Percentiles rank a stretch among this genome's conserved stretches.
These are phyloP conservation scores for Micromonas pusilla DNA, from an alignment of 139 green algal genomes.

Conservation along the genomic window DNA sequence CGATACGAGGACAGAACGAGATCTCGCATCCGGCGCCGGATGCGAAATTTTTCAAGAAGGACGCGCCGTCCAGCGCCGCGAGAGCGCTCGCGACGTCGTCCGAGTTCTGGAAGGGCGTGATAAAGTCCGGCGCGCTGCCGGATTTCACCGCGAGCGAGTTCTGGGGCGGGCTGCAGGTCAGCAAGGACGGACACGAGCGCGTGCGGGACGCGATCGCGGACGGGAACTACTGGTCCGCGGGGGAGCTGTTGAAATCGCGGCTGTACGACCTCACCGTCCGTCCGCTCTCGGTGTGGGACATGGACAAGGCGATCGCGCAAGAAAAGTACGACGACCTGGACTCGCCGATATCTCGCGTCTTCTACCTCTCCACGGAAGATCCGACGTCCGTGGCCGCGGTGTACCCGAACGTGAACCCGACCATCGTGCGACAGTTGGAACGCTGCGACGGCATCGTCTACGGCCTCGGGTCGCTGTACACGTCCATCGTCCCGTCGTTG, in stretches of 20 bases:
- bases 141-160: neutral
- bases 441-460: constrained; percentile 80
- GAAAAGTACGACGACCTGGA: constrained; percentile 49
- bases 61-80: neutral
- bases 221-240: neutral
- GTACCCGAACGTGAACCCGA: constrained; percentile 68
- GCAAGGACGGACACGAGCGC: neutral
- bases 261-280: constrained; percentile 3
- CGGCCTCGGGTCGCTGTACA: constrained; percentile 97
- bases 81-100: neutral
- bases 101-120: constrained; percentile 1
- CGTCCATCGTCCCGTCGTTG: constrained; percentile 84
- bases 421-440: constrained; percentile 49
- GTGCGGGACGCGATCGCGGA: constrained; percentile 16
- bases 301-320: constrained; percentile 9
- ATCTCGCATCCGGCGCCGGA: constrained; percentile 80
- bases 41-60: constrained; percentile 6
- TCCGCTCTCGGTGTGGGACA: constrained; percentile 14
- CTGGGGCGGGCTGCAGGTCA: neutral
- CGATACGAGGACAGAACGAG: constrained; percentile 87
- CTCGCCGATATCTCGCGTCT: constrained; percentile 78
- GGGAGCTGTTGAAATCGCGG: constrained; percentile 9
- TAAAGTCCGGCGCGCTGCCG: constrained; percentile 1
- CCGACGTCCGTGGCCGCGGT: constrained; percentile 63
- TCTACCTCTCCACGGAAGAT: constrained; percentile 83